Evolutionary conservation across 331 rosid genomes (phyloP).

Genomic region (Dryas integrifolia): DNA sequence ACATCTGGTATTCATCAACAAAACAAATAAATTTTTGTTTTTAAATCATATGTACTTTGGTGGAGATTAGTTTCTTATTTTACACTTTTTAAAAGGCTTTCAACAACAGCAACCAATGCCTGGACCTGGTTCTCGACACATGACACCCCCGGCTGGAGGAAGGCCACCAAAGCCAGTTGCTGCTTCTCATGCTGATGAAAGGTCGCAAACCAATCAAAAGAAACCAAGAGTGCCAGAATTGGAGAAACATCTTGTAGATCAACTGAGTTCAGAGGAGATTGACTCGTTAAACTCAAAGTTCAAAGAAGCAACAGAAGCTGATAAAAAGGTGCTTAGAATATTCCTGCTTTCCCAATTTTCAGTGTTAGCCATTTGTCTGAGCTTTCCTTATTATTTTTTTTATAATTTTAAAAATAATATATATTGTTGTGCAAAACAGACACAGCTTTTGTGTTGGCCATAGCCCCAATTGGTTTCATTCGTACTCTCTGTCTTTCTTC

Average conservation of each 20-base stretch:
- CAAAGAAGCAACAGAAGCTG: slow-evolving; percentile 87
- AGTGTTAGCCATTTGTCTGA: not conserved
- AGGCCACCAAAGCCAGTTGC: slow-evolving; percentile 68
- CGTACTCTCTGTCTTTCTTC: too few species aligned
- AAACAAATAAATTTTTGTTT: slow-evolving; percentile 17
- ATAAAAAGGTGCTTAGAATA: slow-evolving; percentile 57
- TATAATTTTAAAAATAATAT: too few species aligned
- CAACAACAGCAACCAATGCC: slow-evolving; percentile 64
- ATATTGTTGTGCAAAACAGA: not conserved
- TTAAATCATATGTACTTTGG: not conserved
- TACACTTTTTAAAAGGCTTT: slow-evolving; percentile 42
- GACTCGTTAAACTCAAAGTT: slow-evolving; percentile 66
- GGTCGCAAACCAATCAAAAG: slow-evolving; percentile 47
- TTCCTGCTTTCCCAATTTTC: slow-evolving; percentile 8
- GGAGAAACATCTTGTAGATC: slow-evolving; percentile 81
- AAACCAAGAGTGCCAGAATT: slow-evolving; percentile 71
- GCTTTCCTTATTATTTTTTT: not conserved
- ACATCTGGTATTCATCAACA: slow-evolving; percentile 51
- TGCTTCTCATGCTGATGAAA: slow-evolving; percentile 58
- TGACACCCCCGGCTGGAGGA: slow-evolving; percentile 38
- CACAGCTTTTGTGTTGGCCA: not conserved
- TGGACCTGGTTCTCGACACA: slow-evolving; percentile 48
- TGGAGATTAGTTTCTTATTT: slow-evolving; percentile 20
- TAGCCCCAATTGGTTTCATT: too few species aligned
- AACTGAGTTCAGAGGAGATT: slow-evolving; percentile 92